Evolutionary conservation across 164 flowering plant species (phyloP), one percentile per base, ranked within the genome.

Genomic region (Vitis amurensis): DNA sequence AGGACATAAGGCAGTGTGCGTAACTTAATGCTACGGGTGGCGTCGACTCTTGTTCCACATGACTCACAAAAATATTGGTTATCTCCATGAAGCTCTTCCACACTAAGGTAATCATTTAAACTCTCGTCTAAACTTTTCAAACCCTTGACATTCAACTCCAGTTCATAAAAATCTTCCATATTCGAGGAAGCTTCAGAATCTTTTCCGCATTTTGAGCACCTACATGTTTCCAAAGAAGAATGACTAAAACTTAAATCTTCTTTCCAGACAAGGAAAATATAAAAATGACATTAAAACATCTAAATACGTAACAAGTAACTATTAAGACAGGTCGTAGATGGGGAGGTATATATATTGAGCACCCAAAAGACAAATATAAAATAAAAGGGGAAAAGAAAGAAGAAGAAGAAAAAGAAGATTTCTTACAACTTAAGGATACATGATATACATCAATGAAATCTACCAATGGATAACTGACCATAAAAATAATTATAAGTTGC

Each of bases 151-250:
- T 93, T 93, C 79, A 96, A 79, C 83, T 96, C 97, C 73, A 96
- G 83, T 74, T 83, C 97, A 82, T 93, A 93, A 67, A 93, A 96
- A 70, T 93, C 99, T 68, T 93, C 98, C 77, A 86, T 78, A 73
- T 91, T 93, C 68, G 91, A 89, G 68, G 99, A 96, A 69, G 98
- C 95, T 80, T 88, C 93, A 64, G 99, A 96, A 73, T 92, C 89
- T 79, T 79, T 85, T 69, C 95, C 97, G 77, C 99, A 96, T 69
- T 76, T 83, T 59, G 97, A 90, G 78, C 99, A 96, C 75, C 99
- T 96, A 65, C 52, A 78, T 4, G 30, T 59, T 44, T 27, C 50
- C 29, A 44, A 44, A 50, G n/a, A 14, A 68, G n/a, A 31, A 29
- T 11, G 64, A 31, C 8, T 67, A 30, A 1, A 55, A 55, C 19